A percentile compares a stretch with the other conserved stretches of the same genome.
Evolutionary conservation across 2,329 filamentous ascomycete genomes (phyloP).

Genomic region (Paraphaeosphaeria minitans): DNA sequence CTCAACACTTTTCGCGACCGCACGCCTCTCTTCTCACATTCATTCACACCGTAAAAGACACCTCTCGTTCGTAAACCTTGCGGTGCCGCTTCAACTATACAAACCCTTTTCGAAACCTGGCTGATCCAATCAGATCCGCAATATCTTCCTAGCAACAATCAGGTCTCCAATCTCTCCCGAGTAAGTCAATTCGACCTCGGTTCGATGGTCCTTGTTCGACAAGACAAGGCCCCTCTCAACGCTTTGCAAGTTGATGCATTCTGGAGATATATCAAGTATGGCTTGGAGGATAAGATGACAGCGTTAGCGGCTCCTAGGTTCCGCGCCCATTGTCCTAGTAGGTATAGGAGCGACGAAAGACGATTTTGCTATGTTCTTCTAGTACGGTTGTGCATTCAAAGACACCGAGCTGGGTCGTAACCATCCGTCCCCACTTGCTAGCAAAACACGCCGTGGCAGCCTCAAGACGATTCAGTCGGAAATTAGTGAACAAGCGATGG

Average conservation of each 20-base stretch:
- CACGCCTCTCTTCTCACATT: too few species aligned
- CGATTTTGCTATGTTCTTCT: not conserved
- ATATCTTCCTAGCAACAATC: too few species aligned
- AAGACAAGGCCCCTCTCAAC: not conserved
- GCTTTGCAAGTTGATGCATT: not conserved
- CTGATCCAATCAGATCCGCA: too few species aligned
- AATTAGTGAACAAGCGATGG: not conserved
- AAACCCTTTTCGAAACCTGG: too few species aligned
- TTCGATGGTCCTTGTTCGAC: not conserved
- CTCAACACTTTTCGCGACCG: too few species aligned
- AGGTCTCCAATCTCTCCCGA: too few species aligned
- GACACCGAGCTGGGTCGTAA: too few species aligned
- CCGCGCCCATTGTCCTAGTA: not conserved
- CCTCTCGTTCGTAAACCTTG: too few species aligned
- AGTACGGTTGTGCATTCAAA: not conserved
- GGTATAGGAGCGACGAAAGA: not conserved
- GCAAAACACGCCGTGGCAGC: not conserved
- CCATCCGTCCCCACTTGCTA: too few species aligned
- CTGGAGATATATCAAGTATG: not conserved
- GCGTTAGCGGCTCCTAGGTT: not conserved
- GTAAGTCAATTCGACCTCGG: not conserved
- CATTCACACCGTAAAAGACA: too few species aligned
- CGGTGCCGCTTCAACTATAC: too few species aligned
- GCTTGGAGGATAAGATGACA: not conserved
- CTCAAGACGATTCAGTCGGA: not conserved